A percentile compares a stretch with the other conserved stretches of the same genome.
These are phyloP conservation scores for Corchorus capsularis DNA, from an alignment of 345 rosid species.

Conservation along the genomic window DNA sequence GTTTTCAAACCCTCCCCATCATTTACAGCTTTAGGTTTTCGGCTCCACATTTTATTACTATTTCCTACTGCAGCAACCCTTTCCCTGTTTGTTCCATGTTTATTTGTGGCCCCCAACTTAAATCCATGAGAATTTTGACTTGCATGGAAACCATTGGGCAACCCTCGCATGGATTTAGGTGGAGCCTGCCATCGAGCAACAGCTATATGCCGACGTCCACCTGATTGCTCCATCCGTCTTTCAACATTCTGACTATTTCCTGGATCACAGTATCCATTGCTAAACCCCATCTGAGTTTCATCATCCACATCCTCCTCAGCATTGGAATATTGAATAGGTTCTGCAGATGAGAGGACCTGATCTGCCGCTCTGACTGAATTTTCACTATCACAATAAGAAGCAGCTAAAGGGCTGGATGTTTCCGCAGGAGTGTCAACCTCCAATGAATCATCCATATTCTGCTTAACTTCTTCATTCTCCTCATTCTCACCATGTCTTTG, in stretches of 20 bases:
- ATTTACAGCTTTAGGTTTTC: constrained; percentile 53
- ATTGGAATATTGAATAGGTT: constrained; percentile 37
- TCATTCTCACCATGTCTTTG: constrained; percentile 45
- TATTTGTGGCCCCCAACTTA: constrained; percentile 51
- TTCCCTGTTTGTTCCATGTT: constrained; percentile 59
- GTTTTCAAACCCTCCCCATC: constrained; percentile 39
- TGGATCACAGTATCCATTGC: constrained; percentile 38
- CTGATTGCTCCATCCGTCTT: constrained; percentile 33
- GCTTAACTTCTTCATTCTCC: constrained; percentile 39
- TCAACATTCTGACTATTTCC: constrained; percentile 39
- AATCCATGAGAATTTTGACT: constrained; percentile 41
- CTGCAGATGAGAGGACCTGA: constrained; percentile 39
- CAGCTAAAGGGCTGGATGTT: constrained; percentile 37
- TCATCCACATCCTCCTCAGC: constrained; percentile 40
- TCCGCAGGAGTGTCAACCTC: constrained; percentile 53
- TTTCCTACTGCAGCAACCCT: constrained; percentile 37
- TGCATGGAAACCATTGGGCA: constrained; percentile 49
- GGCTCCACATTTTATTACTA: constrained; percentile 75
- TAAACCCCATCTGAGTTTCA: constrained; percentile 43
- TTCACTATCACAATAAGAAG: constrained; percentile 48
- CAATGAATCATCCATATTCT: constrained; percentile 40
- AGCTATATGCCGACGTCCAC: constrained; percentile 32
- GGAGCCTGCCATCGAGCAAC: constrained; percentile 40
- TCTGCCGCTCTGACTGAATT: constrained; percentile 38
- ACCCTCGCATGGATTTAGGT: constrained; percentile 44